Evolutionary conservation across 352 stramenopile species (phyloP), one percentile per base, ranked within the genome.

Genomic region (Thalassiosira exigua): DNA sequence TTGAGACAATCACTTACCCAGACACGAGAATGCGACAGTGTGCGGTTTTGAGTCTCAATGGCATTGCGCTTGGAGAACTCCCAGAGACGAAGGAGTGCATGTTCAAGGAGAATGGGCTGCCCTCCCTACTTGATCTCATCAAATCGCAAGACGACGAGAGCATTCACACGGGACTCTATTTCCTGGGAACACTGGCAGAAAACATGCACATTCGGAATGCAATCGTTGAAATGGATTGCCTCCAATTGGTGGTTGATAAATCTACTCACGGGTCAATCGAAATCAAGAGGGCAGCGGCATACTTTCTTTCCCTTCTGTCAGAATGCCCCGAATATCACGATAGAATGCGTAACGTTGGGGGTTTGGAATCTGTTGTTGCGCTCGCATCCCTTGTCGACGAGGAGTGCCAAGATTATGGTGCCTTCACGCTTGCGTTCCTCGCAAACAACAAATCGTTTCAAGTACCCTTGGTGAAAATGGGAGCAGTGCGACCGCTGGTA

Each of bases 361-460:
- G 91, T 1, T 79, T 98, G 26, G 90, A 97, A 32, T 92, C 93
- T 41, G 89, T 95, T 33, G 92, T 98, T n/a, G 82, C 92, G 1
- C 91, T 98, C 27, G 95, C 95, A 39, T 94, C 90, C 54, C 91
- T 98, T 26, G 96, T 98, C 46, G 96, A 99, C 79, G 92, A 96
- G 71, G 96, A 99, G 77, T 96, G 93, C 62, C 95, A 98, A 70
- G 95, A 98, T 89, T 98, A 98, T 74, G 95, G 96, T 7, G 96
- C 96, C 14, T 98, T 98, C 72, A 88, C 92, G n/a, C 88, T 98
- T 41, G 96, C 96, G 29, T 96, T 98, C 53, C 81, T 99, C 3
- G 92, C 95, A 0, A 97, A 92, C 46, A 98, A 98, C 79, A 92
- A 95, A 67, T 94, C 97, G 41, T 97, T 97, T 67, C 96, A 98